These are phyloP conservation scores for Musa itinerans DNA, from an alignment of 176 grass and related monocot species.

Conservation along the genomic window DNA sequence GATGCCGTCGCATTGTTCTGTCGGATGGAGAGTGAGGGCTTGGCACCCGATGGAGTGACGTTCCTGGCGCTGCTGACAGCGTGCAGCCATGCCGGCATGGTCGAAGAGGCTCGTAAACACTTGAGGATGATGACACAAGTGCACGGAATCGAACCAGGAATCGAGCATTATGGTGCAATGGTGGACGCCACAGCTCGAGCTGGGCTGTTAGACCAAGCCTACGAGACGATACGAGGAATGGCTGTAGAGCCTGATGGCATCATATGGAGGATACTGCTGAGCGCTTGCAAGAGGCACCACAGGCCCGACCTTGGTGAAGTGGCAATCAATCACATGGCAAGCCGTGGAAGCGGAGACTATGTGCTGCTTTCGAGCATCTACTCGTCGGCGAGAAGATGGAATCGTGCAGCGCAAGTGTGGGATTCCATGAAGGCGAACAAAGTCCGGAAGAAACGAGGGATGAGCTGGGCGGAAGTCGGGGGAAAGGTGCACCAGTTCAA, in stretches of 20 bases:
- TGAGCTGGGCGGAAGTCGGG: conserved; percentile 56
- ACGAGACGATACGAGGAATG: conserved; percentile 46
- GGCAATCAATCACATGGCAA: conserved; percentile 29
- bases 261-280: conserved; percentile 72
- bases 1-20: conserved; percentile 29
- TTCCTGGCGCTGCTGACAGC: conserved; percentile 60
- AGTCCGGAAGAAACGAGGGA: conserved; percentile 43
- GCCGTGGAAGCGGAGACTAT: conserved; percentile 45
- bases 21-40: conserved; percentile 42
- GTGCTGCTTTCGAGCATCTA: conserved; percentile 66
- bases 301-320: conserved; percentile 38
- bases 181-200: conserved; percentile 49
- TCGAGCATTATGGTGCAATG: conserved; percentile 60
- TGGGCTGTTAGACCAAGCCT: conserved; percentile 56
- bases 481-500: conserved; percentile 45
- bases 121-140: conserved; percentile 36
- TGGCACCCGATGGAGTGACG: conserved; percentile 46
- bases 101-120: conserved; percentile 41
- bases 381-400: conserved; percentile 49
- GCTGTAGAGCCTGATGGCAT: conserved; percentile 39
- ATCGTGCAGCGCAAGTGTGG: conserved; percentile 47
- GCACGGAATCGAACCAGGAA: conserved; percentile 37
- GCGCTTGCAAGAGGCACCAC: conserved; percentile 33
- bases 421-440: conserved; percentile 45
- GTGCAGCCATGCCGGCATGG: conserved; percentile 60